Evolutionary conservation across 768 basidiomycete species (phyloP).

Genomic region (Leccinum broughii): DNA sequence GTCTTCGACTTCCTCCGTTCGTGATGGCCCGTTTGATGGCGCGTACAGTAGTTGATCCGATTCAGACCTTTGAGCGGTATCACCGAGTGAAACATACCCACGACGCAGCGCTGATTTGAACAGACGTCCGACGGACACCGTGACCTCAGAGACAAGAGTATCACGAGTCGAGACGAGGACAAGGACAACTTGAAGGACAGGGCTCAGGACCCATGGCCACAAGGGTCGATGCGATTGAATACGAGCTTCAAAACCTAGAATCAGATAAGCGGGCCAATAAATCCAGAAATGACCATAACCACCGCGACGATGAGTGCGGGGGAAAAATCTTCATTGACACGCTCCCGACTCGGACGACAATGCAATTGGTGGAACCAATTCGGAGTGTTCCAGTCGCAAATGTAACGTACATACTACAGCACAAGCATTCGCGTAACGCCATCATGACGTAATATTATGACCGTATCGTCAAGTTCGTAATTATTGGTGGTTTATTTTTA

Average conservation of each 20-base stretch:
- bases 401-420: background rate
- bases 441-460: background rate
- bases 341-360: background rate
- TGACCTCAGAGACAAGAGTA: background rate
- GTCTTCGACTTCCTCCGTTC: background rate
- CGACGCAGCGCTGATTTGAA: background rate
- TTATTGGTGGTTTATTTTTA: background rate
- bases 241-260: background rate
- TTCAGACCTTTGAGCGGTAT: background rate
- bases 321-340: background rate
- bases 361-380: too few relatives aligned
- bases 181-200: too few relatives aligned
- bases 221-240: background rate
- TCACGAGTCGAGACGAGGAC: too few relatives aligned
- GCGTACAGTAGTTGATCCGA: background rate
- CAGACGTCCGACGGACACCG: background rate
- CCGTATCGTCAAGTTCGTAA: background rate
- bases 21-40: background rate
- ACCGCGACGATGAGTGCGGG: background rate
- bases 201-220: too few relatives aligned
- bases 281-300: background rate
- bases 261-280: background rate
- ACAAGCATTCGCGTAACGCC: background rate
- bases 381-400: background rate
- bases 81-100: background rate